phyloP scores from a whole-genome alignment of 2,329 filamentous ascomycete genomes.

The Biscogniauxia sp. region DNA sequence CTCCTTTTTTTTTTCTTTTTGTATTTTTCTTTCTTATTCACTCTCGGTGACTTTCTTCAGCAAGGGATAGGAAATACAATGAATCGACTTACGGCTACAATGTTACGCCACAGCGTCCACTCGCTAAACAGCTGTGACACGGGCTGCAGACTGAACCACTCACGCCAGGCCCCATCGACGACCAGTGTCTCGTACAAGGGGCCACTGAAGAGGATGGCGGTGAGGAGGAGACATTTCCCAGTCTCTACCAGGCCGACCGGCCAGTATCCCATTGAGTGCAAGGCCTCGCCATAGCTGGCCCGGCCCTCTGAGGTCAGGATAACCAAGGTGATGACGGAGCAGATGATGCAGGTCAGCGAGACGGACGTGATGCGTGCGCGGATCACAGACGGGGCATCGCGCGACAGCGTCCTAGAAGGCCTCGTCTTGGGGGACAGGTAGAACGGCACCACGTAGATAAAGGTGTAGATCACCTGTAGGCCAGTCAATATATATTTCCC shows the following conservation, averaged over 20 bases:
- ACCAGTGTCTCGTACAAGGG: slow-evolving; percentile 79
- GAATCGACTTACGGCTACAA: slow-evolving; percentile 66
- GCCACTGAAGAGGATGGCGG: slow-evolving; percentile 75
- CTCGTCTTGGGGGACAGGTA: slow-evolving; percentile 79
- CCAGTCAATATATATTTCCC: slow-evolving; percentile 6
- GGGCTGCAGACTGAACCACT: slow-evolving; percentile 58
- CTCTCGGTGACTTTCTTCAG: not conserved
- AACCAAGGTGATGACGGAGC: slow-evolving; percentile 64
- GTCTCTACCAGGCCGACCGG: slow-evolving; percentile 68
- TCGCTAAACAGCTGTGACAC: slow-evolving; percentile 62
- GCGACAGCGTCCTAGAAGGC: slow-evolving; percentile 73
- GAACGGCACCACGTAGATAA: slow-evolving; percentile 86
- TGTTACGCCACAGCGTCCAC: slow-evolving; percentile 84
- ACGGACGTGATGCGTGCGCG: slow-evolving; percentile 80
- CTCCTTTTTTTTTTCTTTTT: not conserved
- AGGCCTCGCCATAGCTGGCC: slow-evolving; percentile 48
- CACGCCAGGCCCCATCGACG: slow-evolving; percentile 67
- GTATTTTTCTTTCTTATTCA: not conserved
- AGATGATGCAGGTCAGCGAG: slow-evolving; percentile 68
- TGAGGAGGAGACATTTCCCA: slow-evolving; percentile 64
- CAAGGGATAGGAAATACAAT: slow-evolving; percentile 3
- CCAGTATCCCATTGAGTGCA: slow-evolving; percentile 78
- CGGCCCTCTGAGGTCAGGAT: slow-evolving; percentile 58
- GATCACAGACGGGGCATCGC: slow-evolving; percentile 89
- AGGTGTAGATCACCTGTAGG: slow-evolving; percentile 76